These are phyloP conservation scores for Leccinum fuscescens DNA, from an alignment of 1,284 basidiomycete genomes.

Conservation along the genomic window DNA sequence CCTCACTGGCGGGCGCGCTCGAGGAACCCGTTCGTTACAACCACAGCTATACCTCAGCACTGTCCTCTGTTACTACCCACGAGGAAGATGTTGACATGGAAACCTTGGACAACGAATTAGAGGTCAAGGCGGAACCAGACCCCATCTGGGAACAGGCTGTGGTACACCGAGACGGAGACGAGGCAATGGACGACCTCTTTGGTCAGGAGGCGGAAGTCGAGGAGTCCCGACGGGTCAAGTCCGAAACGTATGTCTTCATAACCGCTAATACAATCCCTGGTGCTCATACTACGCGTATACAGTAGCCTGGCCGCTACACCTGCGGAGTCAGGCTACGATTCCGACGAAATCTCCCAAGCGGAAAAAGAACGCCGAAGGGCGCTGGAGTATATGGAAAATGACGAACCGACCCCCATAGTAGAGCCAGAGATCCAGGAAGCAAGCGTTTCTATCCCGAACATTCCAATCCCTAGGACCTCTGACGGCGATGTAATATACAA, in stretches of 20 bases:
- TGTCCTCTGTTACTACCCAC: conserved; percentile 12
- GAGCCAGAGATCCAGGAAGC: conserved; percentile 60
- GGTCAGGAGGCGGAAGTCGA: conserved; percentile 67
- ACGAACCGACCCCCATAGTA: conserved; percentile 56
- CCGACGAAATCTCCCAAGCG: conserved; percentile 64
- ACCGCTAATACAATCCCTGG: conserved; percentile 1
- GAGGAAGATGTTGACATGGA: conserved; percentile 47
- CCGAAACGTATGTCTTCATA: conserved; percentile 27
- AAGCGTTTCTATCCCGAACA: conserved; percentile 72
- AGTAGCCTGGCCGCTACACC: conserved; percentile 36
- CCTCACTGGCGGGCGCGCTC: conserved; percentile 43
- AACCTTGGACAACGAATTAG: conserved; percentile 20
- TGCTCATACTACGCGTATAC: conserved; percentile 17
- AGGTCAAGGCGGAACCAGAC: conserved; percentile 28
- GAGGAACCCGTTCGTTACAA: conserved; percentile 29
- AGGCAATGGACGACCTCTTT: conserved; percentile 76
- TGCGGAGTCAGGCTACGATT: conserved; percentile 53
- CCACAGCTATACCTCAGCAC: conserved; percentile 16
- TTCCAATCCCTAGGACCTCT: conserved; percentile 69
- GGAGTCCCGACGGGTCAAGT: conserved; percentile 42
- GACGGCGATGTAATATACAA: conserved; percentile 60
- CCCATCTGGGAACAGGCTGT: conserved; percentile 17
- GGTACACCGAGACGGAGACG: conserved; percentile 43
- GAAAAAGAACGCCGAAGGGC: conserved; percentile 67
- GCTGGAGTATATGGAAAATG: conserved; percentile 82